Evolutionary conservation across 2,329 filamentous ascomycete species (phyloP).

Genomic region (Pseudogymnoascus sp.): DNA sequence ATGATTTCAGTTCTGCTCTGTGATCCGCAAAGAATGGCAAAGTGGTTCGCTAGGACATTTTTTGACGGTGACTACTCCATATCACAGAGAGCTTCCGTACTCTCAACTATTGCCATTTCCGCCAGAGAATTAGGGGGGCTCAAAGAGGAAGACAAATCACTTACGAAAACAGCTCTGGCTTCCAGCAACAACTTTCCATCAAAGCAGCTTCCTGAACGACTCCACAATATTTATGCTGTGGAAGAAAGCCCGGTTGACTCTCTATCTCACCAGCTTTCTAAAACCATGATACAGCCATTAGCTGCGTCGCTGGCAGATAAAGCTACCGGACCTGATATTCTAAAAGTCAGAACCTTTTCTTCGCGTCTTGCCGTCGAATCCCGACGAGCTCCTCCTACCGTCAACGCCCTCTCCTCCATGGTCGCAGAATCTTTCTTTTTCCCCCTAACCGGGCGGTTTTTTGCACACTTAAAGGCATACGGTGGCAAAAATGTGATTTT

Average conservation of each 20-base stretch:
- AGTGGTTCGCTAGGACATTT: conserved; percentile 77
- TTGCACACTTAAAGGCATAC: conserved; percentile 53
- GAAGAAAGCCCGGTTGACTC: conserved; percentile 48
- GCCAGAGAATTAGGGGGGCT: conserved; percentile 81
- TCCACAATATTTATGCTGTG: conserved; percentile 64
- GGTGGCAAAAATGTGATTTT: conserved; percentile 56
- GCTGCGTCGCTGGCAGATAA: conserved; percentile 76
- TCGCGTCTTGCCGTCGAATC: conserved; percentile 64
- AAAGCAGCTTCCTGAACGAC: conserved; percentile 65
- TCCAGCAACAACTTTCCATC: conserved; percentile 67
- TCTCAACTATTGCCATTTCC: conserved; percentile 74
- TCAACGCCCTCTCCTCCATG: conserved; percentile 72
- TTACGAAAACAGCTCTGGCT: conserved; percentile 30
- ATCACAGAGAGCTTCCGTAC: conserved; percentile 72
- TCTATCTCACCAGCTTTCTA: conserved; percentile 62
- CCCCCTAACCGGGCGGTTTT: conserved; percentile 76
- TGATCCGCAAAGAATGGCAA: conserved; percentile 69
- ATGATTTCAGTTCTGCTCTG: conserved; percentile 77
- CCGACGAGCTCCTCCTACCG: conserved; percentile 50
- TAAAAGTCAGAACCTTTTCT: conserved; percentile 87
- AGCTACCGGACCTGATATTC: conserved; percentile 68
- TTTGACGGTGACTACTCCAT: conserved; percentile 91
- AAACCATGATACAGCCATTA: conserved; percentile 71
- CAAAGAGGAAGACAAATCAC: conserved; percentile 36
- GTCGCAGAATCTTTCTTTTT: conserved; percentile 77